Conservation (phyloP, 345 rosid species). For the Excoecaria cochinchinensis region DNA sequence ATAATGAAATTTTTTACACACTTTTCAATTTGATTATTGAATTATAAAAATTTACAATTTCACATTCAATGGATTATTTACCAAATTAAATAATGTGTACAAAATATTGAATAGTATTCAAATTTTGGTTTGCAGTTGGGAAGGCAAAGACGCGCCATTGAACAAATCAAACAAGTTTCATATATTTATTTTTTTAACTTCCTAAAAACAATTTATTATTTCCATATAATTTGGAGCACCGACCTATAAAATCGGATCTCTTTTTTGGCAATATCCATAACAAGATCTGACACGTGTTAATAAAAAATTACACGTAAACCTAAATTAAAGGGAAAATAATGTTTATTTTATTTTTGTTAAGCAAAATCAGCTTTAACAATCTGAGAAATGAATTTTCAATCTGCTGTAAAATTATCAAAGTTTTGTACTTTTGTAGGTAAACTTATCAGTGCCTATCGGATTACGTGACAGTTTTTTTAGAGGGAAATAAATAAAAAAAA, state of each 20-base stretch:
- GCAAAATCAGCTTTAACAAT: not conserved
- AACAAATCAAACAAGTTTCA: too few relatives aligned
- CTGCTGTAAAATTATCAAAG: not conserved
- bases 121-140: too few relatives aligned
- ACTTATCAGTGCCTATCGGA: constrained; percentile 15
- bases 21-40: too few relatives aligned
- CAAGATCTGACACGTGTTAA: not conserved
- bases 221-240: constrained; percentile 1
- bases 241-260: not conserved
- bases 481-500: not conserved
- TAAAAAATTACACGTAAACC: not conserved
- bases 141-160: too few relatives aligned
- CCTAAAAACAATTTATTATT: not conserved
- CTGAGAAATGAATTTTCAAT: not conserved
- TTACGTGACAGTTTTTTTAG: constrained; percentile 3
- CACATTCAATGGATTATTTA: too few relatives aligned
- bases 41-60: too few relatives aligned
- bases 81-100: too few relatives aligned
- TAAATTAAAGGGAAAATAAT: not conserved
- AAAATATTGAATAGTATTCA: too few relatives aligned
- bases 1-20: too few relatives aligned
- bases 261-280: not conserved
- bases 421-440: not conserved
- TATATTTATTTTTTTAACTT: not conserved
- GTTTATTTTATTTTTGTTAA: not conserved